phyloP scores from a whole-genome alignment of 306 rosid species.

The Cicer yamashitae region DNA sequence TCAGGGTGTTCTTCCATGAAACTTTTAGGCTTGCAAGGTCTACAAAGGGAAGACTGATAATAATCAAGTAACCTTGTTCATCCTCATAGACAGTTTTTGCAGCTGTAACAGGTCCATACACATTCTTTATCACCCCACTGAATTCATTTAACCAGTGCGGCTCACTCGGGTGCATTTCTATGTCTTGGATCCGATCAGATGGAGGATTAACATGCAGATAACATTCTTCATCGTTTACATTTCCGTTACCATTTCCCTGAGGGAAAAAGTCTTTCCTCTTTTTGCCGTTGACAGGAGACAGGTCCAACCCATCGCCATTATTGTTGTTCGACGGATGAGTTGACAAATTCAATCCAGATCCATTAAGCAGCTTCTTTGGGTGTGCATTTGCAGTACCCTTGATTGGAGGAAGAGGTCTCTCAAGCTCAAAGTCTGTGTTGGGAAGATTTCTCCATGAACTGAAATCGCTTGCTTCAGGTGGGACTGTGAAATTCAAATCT shows the following conservation, averaged over 20 bases:
- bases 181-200: conserved; percentile 64
- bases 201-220: conserved; percentile 77
- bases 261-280: conserved; percentile 77
- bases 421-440: conserved; percentile 84
- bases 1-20: conserved; percentile 87
- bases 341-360: conserved; percentile 75
- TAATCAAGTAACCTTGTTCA: conserved; percentile 73
- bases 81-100: conserved; percentile 95
- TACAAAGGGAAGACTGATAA: conserved; percentile 83
- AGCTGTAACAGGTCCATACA: conserved; percentile 82
- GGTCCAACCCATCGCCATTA: conserved; percentile 71
- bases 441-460: conserved; percentile 91
- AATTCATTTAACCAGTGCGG: conserved; percentile 71
- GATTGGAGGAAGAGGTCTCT: conserved; percentile 65
- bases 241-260: conserved; percentile 53
- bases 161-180: conserved; percentile 60
- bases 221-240: conserved; percentile 69
- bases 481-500: conserved; percentile 78
- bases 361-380: conserved; percentile 82
- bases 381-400: conserved; percentile 61
- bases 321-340: conserved; percentile 62
- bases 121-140: conserved; percentile 85
- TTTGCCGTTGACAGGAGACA: conserved; percentile 70
- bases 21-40: conserved; percentile 91
- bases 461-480: conserved; percentile 85